Conservation (phyloP, 192 early-diverging fungal species). For the Backusella australiensis region DNA sequence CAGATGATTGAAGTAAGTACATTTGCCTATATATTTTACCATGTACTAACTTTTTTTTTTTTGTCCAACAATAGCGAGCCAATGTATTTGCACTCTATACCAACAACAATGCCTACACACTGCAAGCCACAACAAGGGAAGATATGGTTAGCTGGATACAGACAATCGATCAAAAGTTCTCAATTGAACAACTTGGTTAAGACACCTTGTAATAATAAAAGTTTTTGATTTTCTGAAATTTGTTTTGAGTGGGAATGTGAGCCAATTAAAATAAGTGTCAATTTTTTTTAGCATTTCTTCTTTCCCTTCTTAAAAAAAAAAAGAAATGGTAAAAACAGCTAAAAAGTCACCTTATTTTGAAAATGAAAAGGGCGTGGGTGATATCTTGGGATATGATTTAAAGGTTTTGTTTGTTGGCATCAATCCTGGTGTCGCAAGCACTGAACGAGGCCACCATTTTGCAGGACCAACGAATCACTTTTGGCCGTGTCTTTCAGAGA, state of each 20-base stretch:
- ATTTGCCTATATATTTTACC: constrained; percentile 40
- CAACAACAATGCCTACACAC: constrained; percentile 58
- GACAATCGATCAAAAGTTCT: constrained; percentile 42
- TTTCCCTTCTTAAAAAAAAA: not conserved
- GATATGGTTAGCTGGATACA: constrained; percentile 72
- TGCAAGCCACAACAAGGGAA: constrained; percentile 57
- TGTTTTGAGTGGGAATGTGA: not conserved
- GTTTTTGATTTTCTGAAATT: not conserved
- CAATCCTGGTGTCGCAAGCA: constrained; percentile 66
- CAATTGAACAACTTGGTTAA: constrained; percentile 19
- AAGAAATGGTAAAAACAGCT: not conserved
- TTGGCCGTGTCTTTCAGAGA: constrained; percentile 67
- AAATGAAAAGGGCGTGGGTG: constrained; percentile 27
- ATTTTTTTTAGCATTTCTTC: not conserved
- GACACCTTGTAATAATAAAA: not conserved
- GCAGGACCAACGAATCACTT: constrained; percentile 71
- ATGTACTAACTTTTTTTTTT: not conserved
- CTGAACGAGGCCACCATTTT: constrained; percentile 62
- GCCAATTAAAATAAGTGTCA: not conserved
- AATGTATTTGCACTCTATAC: constrained; percentile 72
- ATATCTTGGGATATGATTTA: constrained; percentile 48
- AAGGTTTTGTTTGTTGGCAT: constrained; percentile 72
- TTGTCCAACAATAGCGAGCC: constrained; percentile 38
- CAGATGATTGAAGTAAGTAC: constrained; percentile 55
- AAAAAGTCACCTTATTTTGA: constrained; percentile 17